A percentile compares a stretch with the other conserved stretches of the same genome.
Conservation (phyloP, 2,329 filamentous ascomycete species). For the Alternaria sp. region DNA sequence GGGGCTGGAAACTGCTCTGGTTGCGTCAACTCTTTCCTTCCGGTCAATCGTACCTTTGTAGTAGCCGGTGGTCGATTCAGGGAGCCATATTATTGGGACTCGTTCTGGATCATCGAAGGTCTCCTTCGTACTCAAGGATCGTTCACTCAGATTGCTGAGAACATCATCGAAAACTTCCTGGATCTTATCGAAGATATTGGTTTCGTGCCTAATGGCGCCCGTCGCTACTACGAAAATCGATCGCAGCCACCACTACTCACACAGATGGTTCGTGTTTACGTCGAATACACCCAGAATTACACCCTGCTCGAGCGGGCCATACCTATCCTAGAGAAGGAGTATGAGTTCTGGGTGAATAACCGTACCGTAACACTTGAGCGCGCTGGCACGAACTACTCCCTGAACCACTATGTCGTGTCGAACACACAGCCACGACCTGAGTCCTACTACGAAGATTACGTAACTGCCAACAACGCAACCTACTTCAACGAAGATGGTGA, state of each 20-base stretch:
- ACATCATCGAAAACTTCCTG: constrained; percentile 75
- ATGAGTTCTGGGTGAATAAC: constrained; percentile 70
- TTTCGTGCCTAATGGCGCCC: constrained; percentile 73
- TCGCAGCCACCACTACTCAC: constrained; percentile 72
- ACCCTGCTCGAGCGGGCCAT: constrained; percentile 67
- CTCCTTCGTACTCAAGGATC: constrained; percentile 70
- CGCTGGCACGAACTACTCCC: constrained; percentile 59
- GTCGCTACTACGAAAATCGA: constrained; percentile 72
- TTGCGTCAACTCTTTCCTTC: constrained; percentile 72
- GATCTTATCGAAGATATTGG: constrained; percentile 71
- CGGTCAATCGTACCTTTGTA: constrained; percentile 73
- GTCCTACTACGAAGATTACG: constrained; percentile 71
- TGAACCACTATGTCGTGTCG: constrained; percentile 68
- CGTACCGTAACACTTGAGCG: constrained; percentile 64
- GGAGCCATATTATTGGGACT: constrained; percentile 76
- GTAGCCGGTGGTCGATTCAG: constrained; percentile 75
- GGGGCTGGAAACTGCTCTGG: constrained; percentile 59
- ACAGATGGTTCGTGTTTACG: constrained; percentile 71
- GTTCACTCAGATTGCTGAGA: constrained; percentile 69
- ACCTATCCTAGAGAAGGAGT: constrained; percentile 69
- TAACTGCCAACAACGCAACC: constrained; percentile 70
- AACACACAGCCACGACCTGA: constrained; percentile 74
- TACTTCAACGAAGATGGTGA: constrained; percentile 68
- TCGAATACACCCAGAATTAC: constrained; percentile 71
- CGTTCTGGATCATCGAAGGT: constrained; percentile 73